Evolutionary conservation across 1,139 yeast species (phyloP).

Genomic region (Saccharomyces hybrid): DNA sequence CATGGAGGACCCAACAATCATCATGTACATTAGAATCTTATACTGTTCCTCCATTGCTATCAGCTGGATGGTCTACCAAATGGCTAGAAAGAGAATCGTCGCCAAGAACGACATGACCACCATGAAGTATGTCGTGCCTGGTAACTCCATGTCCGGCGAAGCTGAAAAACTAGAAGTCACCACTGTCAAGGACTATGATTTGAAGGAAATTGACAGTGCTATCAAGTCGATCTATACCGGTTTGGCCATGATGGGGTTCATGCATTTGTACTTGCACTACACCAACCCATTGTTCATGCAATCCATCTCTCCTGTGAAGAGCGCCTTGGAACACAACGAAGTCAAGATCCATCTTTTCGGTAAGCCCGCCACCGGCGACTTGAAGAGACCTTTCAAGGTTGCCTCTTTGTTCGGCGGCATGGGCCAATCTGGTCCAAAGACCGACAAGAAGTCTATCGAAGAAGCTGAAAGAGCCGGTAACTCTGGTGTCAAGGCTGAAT

Average conservation of each 20-base stretch:
- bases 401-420: slow-evolving; percentile 72
- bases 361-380: slow-evolving; percentile 77
- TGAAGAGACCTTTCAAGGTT: slow-evolving; percentile 94
- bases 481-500: slow-evolving; percentile 90
- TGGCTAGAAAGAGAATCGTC: slow-evolving; percentile 52
- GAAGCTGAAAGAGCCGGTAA: slow-evolving; percentile 78
- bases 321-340: slow-evolving; percentile 83
- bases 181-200: slow-evolving; percentile 90
- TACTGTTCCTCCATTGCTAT: slow-evolving; percentile 61
- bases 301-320: slow-evolving; percentile 80
- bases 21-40: slow-evolving; percentile 68
- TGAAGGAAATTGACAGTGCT: slow-evolving; percentile 71
- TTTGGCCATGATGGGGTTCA: slow-evolving; percentile 95
- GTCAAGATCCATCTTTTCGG: slow-evolving; percentile 88
- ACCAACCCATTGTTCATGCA: slow-evolving; percentile 97
- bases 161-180: slow-evolving; percentile 74
- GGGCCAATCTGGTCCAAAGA: slow-evolving; percentile 56
- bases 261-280: slow-evolving; percentile 96
- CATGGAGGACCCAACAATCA: slow-evolving; percentile 73
- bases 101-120: slow-evolving; percentile 87
- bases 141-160: slow-evolving; percentile 61
- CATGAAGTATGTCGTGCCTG: slow-evolving; percentile 81
- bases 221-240: slow-evolving; percentile 82
- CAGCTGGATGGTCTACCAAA: slow-evolving; percentile 59
- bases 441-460: slow-evolving; percentile 82